phyloP scores from a whole-genome alignment of 2,329 filamentous ascomycete genomes.

The Cladophialophora exuberans region DNA sequence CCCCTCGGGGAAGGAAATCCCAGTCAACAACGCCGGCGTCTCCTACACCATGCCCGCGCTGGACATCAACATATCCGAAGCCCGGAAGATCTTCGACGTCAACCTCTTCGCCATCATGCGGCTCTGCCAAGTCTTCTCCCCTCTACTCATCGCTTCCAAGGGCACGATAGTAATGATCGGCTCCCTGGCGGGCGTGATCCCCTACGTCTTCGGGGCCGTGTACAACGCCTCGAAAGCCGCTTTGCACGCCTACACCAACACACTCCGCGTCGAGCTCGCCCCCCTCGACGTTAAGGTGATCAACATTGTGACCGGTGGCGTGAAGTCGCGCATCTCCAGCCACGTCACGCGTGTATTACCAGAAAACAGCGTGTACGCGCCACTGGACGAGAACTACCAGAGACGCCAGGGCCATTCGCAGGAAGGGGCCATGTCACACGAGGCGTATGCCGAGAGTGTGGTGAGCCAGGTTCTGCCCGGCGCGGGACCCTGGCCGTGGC shows the following conservation, averaged over 20 bases:
- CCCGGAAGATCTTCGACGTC: constrained; percentile 39
- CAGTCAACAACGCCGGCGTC: constrained; percentile 31
- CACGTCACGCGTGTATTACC: constrained; percentile 26
- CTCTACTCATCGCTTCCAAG: constrained; percentile 30
- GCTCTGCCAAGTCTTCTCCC: constrained; percentile 41
- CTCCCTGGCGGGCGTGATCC: constrained; percentile 26
- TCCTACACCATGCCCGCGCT: constrained; percentile 35
- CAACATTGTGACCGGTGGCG: constrained; percentile 62
- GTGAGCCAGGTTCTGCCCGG: constrained; percentile 30
- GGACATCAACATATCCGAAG: constrained; percentile 37
- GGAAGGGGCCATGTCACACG: constrained; percentile 27
- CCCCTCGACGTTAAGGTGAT: constrained; percentile 54
- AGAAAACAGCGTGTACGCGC: constrained; percentile 22
- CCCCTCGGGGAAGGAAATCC: no score
- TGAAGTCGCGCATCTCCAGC: constrained; percentile 56
- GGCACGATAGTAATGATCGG: constrained; percentile 31
- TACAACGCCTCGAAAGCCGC: constrained; percentile 66
- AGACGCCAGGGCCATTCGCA: constrained; percentile 29
- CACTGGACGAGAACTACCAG: constrained; percentile 23
- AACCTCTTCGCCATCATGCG: constrained; percentile 41
- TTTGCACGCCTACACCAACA: constrained; percentile 61
- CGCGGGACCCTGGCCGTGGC: constrained; percentile 30
- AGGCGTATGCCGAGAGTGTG: constrained; percentile 29
- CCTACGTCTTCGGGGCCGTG: constrained; percentile 31
- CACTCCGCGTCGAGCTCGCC: constrained; percentile 51